These are phyloP conservation scores for Trichoderma sp. DNA, from an alignment of 2,329 filamentous ascomycete genomes.

Conservation along the genomic window DNA sequence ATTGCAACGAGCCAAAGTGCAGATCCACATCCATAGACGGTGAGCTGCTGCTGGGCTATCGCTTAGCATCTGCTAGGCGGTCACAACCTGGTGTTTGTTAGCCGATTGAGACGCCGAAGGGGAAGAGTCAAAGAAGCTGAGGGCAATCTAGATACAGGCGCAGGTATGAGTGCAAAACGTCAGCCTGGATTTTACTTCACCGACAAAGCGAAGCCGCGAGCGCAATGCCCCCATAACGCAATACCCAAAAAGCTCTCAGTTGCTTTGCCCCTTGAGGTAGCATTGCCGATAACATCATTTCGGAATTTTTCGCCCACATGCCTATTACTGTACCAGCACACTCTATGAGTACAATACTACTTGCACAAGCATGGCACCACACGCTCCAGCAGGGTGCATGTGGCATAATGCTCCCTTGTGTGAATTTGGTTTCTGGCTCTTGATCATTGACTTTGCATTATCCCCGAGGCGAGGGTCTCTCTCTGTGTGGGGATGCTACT, in stretches of 20 bases:
- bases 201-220: background rate
- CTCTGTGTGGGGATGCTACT: background rate
- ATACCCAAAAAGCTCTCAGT: background rate
- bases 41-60: background rate
- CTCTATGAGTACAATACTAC: background rate
- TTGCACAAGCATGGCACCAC: background rate
- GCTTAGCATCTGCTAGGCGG: background rate
- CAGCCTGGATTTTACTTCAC: background rate
- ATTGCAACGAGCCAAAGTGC: background rate
- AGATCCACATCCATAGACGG: constrained; percentile 4
- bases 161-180: background rate
- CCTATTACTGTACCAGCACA: background rate
- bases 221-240: background rate
- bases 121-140: background rate
- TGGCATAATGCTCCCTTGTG: background rate
- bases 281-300: background rate
- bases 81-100: background rate
- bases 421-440: background rate
- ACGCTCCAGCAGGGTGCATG: background rate
- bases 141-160: background rate
- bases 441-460: background rate
- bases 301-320: background rate
- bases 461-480: background rate
- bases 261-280: background rate
- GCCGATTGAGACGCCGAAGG: background rate